Evolutionary conservation across 2,329 filamentous ascomycete genomes (phyloP).

Genomic region (Graphiopsis chlorocephala): DNA sequence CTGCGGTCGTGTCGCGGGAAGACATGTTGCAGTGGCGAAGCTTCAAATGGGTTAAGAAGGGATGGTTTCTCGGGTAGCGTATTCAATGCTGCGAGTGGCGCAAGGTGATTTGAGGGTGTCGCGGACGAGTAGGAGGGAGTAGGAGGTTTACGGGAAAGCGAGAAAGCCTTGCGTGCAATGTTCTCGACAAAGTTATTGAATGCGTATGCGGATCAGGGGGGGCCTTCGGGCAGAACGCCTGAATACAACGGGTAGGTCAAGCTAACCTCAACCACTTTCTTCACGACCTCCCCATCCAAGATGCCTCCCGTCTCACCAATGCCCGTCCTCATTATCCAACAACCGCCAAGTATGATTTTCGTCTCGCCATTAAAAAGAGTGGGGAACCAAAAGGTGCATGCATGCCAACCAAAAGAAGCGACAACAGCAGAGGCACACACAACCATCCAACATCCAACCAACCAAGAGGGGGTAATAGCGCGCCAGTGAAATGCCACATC

Average conservation of each 20-base stretch:
- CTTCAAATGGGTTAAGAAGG: no score
- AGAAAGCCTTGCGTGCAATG: no score
- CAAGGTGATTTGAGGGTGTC: no score
- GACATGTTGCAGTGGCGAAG: background rate
- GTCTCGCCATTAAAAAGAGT: background rate
- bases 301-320: background rate
- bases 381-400: background rate
- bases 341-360: slow-evolving; percentile 6
- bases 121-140: no score
- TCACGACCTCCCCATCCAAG: background rate
- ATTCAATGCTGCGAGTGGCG: no score
- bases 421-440: background rate
- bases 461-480: slow-evolving; percentile 13
- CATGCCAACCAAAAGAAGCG: background rate
- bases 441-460: background rate
- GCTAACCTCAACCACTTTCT: background rate
- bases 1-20: background rate
- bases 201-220: no score
- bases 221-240: background rate
- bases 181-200: no score
- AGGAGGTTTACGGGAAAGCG: no score
- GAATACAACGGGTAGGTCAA: background rate
- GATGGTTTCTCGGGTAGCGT: no score
- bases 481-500: slow-evolving; percentile 16
- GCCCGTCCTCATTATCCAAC: background rate